Evolutionary conservation across 768 basidiomycete species (phyloP).

Genomic region (Ramaria rubella): DNA sequence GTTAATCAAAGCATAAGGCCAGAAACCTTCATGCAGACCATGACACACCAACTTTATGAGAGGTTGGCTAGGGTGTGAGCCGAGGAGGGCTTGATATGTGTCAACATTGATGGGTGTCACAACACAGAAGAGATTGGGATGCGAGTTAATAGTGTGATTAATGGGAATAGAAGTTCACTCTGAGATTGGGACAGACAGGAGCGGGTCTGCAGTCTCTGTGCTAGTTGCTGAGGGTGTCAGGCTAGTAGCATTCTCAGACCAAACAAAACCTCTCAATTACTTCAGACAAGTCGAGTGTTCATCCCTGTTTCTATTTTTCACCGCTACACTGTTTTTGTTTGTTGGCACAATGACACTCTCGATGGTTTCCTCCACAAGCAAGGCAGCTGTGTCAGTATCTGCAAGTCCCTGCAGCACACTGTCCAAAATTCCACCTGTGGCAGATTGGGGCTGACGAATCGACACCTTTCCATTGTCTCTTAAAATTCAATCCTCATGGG

Average conservation of each 20-base stretch:
- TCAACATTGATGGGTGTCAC: slow-evolving; percentile 32
- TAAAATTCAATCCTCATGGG: too few species aligned
- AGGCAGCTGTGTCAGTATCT: too few species aligned
- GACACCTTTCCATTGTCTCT: too few species aligned
- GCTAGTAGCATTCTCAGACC: not conserved
- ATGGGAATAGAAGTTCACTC: slow-evolving; percentile 14
- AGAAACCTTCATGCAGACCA: slow-evolving; percentile 35
- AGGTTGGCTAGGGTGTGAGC: slow-evolving; percentile 31
- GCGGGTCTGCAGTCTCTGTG: not conserved
- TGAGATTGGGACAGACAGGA: not conserved
- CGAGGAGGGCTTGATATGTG: slow-evolving; percentile 23
- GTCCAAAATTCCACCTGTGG: too few species aligned
- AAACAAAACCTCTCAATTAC: not conserved
- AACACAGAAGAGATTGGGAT: slow-evolving; percentile 31
- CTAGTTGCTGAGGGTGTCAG: not conserved
- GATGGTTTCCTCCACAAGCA: too few species aligned
- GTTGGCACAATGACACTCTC: too few species aligned
- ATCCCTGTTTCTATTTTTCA: not conserved
- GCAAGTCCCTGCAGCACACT: too few species aligned
- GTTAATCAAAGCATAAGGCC: slow-evolving; percentile 34
- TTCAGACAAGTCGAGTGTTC: not conserved
- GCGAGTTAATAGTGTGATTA: slow-evolving; percentile 17
- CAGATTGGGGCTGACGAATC: too few species aligned
- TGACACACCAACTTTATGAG: slow-evolving; percentile 28
- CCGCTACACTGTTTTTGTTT: too few species aligned